A percentile compares a stretch with the other conserved stretches of the same genome.
Evolutionary conservation across 2,329 filamentous ascomycete genomes (phyloP).

Genomic region (Calonectria honghensis): DNA sequence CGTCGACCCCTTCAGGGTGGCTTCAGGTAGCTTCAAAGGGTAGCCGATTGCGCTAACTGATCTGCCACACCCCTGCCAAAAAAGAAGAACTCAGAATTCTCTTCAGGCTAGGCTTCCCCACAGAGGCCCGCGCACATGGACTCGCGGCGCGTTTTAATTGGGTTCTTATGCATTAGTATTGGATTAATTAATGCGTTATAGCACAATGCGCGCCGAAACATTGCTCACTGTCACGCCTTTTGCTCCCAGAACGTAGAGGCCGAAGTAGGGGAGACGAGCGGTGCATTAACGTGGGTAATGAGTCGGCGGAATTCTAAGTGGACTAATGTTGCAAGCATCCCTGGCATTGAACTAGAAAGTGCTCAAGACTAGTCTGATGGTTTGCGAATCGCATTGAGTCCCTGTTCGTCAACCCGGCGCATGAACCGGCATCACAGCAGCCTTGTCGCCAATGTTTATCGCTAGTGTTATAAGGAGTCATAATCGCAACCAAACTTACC

Average conservation of each 20-base stretch:
- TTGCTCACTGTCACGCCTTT: background rate
- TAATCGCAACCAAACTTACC: background rate
- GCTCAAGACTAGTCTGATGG: background rate
- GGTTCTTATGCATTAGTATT: conserved; percentile 30
- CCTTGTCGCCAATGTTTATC: background rate
- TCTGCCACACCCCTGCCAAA: background rate
- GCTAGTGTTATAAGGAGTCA: conserved; percentile 13
- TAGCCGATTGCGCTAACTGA: background rate
- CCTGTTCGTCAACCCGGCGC: background rate
- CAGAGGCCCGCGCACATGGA: conserved; percentile 13
- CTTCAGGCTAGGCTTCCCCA: conserved; percentile 5
- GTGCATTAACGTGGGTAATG: conserved; percentile 21
- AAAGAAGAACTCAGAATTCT: background rate
- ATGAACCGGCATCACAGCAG: background rate
- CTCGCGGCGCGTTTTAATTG: conserved; percentile 29
- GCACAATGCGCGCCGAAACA: conserved; percentile 9
- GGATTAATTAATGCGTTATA: conserved; percentile 28
- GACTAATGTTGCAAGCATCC: conserved; percentile 5
- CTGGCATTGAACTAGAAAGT: conserved; percentile 14
- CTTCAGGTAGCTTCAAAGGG: background rate
- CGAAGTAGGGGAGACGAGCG: background rate
- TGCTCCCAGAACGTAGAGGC: background rate
- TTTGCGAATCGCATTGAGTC: conserved; percentile 15
- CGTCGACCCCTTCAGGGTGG: conserved; percentile 5
- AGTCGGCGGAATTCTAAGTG: conserved; percentile 11